These are phyloP conservation scores for Ogataea pini DNA, from an alignment of 805 yeast genomes.

Conservation along the genomic window DNA sequence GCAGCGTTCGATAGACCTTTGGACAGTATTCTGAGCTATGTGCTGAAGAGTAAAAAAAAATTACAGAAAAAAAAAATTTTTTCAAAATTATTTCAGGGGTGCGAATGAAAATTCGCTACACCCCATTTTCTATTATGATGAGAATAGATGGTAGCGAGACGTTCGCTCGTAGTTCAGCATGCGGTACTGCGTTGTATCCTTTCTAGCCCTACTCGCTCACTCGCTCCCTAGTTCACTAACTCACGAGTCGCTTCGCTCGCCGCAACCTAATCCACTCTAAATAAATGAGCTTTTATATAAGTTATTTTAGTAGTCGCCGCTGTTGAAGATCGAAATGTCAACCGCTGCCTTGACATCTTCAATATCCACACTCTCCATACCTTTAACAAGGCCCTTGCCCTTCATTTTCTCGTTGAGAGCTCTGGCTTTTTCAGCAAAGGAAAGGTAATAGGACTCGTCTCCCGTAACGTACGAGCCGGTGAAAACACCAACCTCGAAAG, in stretches of 20 bases:
- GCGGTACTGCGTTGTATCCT: no score
- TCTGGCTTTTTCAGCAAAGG: slow-evolving; percentile 79
- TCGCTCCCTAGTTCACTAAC: no score
- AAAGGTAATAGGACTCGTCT: slow-evolving; percentile 76
- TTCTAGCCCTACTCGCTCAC: no score
- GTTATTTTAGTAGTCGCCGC: slow-evolving; percentile 57
- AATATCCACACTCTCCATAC: slow-evolving; percentile 37
- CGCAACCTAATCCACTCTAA: background rate
- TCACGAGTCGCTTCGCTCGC: no score
- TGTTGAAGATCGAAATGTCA: slow-evolving; percentile 57
- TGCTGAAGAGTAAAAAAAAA: no score
- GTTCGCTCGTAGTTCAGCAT: no score
- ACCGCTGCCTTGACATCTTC: slow-evolving; percentile 78
- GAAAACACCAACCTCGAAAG: slow-evolving; percentile 95
- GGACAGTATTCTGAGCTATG: no score
- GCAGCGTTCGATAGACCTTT: no score
- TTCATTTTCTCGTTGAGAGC: slow-evolving; percentile 67
- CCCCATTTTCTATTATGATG: no score
- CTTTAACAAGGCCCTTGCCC: slow-evolving; percentile 42
- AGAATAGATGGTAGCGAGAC: no score
- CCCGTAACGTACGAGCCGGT: slow-evolving; percentile 97
- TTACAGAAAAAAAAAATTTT: slow-evolving; percentile 1
- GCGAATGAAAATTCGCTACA: background rate
- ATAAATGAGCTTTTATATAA: no score
- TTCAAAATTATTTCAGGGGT: slow-evolving; percentile 4